Evolutionary conservation across 2,329 filamentous ascomycete species (phyloP), one percentile per base, ranked within the genome.

Genomic region (Aspergillus cejpii): DNA sequence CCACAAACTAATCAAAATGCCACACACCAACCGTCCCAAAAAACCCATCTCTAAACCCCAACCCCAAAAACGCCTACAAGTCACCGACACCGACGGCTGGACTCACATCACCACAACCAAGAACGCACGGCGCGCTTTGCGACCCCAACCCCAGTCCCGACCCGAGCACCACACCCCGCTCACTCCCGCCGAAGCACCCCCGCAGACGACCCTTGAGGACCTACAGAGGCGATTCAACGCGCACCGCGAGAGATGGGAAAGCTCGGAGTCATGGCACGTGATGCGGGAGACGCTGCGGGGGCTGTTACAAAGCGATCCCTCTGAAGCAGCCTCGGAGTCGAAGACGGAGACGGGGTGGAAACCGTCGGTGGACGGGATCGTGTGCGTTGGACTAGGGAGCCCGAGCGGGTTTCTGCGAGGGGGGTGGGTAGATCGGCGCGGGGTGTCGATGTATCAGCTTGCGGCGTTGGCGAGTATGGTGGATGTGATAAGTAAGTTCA

Each of bases 51-150:
- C 19, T 43, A 44, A 42, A 37, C 29, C 46, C 17, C 45, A 21
- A n/a, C 38, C 47, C 17, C 49, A 58, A 37, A 69, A 68, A 51
- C 65, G 65, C 28, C 53, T 63, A 34, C 50, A 67, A 57, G 50
- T 70, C 42, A 64, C 62, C 41, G 67, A 67, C 52, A 45, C 59
- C 17, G 57, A 67, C 38, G 69, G 69, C 57, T 72, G 69, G 69
- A 71, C 69, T 19, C 69, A 71, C 51, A 60, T 72, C 48, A 63
- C 64, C 15, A 67, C 56, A 26, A 54, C 44, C 45, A 50, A 45
- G 41, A 60, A 58, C 39, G 60, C 57, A 33, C 56, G 58, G 38
- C 61, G 61, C 26, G 52, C 52, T 27, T 37, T 55, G 23, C 56
- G 52, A 47, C 37, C 33, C 48, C 17, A 44, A 19, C 48, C 31